Percentiles rank a stretch among this genome's conserved stretches.
These are phyloP conservation scores for Trichoderma koningii DNA, from an alignment of 2,329 filamentous ascomycete species.

Conservation along the genomic window DNA sequence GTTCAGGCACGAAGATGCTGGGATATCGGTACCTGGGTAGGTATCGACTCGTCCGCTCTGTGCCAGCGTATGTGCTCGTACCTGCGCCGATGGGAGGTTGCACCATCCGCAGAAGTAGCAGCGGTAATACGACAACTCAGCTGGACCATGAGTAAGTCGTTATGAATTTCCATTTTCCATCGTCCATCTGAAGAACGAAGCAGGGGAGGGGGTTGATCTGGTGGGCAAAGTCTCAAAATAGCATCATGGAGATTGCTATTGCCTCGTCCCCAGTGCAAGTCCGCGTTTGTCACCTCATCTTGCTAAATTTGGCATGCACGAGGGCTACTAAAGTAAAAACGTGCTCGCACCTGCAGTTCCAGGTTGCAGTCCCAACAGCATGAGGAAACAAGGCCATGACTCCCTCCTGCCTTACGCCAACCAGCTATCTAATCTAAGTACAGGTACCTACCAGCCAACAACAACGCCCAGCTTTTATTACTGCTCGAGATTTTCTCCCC, in stretches of 20 bases:
- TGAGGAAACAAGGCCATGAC: neutral
- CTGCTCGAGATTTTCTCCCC: neutral
- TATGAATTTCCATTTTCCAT: too few species aligned
- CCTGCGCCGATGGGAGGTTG: neutral
- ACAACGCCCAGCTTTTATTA: neutral
- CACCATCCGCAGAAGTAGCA: neutral
- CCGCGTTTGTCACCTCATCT: neutral
- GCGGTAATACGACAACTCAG: neutral
- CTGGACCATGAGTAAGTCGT: neutral
- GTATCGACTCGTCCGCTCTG: neutral
- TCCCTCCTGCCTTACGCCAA: neutral
- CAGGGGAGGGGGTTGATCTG: neutral
- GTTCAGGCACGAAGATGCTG: neutral
- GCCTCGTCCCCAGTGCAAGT: neutral
- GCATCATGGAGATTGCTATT: neutral
- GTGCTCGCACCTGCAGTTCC: too few species aligned
- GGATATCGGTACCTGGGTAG: neutral
- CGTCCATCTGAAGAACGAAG: neutral
- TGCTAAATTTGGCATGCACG: constrained; percentile 19
- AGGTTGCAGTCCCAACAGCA: constrained; percentile 12
- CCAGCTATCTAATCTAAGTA: too few species aligned
- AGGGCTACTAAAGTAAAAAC: neutral
- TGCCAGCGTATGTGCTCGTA: too few species aligned
- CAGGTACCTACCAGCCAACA: neutral
- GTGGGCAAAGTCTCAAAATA: constrained; percentile 5